phyloP scores from a whole-genome alignment of 129 eudicot species.

The Flaveria sonorensis region DNA sequence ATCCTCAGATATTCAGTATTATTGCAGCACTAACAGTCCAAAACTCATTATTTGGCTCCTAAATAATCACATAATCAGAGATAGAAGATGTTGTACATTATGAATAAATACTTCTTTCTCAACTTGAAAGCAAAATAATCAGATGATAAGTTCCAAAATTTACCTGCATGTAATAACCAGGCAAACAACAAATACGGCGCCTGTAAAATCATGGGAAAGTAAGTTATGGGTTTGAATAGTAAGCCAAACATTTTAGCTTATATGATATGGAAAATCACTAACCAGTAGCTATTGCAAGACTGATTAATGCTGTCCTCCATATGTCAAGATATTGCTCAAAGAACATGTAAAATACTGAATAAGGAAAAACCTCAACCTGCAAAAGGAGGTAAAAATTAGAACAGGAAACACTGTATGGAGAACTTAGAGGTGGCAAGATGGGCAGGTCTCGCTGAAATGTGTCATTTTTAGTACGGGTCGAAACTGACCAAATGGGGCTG shows the following conservation, averaged over 20 bases:
- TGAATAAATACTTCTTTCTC: not conserved
- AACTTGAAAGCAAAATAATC: not conserved
- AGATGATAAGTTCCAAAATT: slow-evolving; percentile 18
- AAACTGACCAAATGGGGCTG: not conserved
- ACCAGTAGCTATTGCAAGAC: slow-evolving; percentile 91
- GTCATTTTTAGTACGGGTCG: not conserved
- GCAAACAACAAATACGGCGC: slow-evolving; percentile 91
- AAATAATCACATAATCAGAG: not conserved
- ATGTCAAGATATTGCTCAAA: slow-evolving; percentile 97
- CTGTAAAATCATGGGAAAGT: slow-evolving; percentile 44
- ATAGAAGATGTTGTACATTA: not conserved
- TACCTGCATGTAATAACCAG: slow-evolving; percentile 87
- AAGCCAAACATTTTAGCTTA: not conserved
- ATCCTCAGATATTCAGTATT: too few relatives aligned
- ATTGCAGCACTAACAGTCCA: too few relatives aligned
- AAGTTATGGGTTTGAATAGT: slow-evolving; percentile 6
- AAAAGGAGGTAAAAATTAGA: slow-evolving; percentile 20
- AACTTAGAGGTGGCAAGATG: not conserved
- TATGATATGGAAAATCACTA: slow-evolving; percentile 30
- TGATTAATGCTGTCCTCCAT: slow-evolving; percentile 93
- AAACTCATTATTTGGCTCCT: not conserved
- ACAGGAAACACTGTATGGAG: not conserved
- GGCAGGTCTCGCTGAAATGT: not conserved
- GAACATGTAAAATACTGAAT: slow-evolving; percentile 91
- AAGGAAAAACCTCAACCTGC: slow-evolving; percentile 95